These are phyloP conservation scores for Trichomonas gallinae DNA, from an alignment of 208 protist genomes.

Conservation along the genomic window DNA sequence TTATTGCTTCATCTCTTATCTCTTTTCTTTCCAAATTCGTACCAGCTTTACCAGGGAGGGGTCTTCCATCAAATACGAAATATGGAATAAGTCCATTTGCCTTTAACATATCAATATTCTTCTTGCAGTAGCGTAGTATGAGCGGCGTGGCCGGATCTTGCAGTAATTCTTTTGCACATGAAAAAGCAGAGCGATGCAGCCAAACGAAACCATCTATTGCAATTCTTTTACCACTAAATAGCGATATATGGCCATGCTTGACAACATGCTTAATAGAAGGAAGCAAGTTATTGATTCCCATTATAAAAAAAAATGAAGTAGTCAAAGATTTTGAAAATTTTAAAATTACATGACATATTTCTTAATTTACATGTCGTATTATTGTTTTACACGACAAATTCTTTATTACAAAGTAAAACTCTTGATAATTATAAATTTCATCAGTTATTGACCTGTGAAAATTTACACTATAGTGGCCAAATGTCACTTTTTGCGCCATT, in stretches of 20 bases:
- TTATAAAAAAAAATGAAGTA: not conserved
- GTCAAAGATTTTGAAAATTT: not conserved
- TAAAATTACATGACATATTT: too few relatives aligned
- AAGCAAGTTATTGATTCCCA: not conserved
- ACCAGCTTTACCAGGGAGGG: conserved; percentile 58
- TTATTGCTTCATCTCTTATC: conserved; percentile 34
- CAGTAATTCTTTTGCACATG: conserved; percentile 53
- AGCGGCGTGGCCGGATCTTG: conserved; percentile 31
- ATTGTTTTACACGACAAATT: too few relatives aligned
- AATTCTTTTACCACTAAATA: conserved; percentile 48
- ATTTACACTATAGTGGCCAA: too few relatives aligned
- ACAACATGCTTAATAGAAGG: not conserved
- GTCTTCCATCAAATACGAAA: conserved; percentile 73
- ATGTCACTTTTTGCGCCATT: too few relatives aligned
- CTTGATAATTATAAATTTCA: too few relatives aligned
- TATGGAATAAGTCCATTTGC: conserved; percentile 52
- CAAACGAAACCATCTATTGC: conserved; percentile 62
- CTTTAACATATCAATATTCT: conserved; percentile 52
- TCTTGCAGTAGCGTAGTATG: conserved; percentile 47
- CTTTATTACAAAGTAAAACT: too few relatives aligned
- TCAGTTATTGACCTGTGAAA: too few relatives aligned
- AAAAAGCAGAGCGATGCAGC: conserved; percentile 55
- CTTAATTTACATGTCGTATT: too few relatives aligned
- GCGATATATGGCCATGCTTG: conserved; percentile 29
- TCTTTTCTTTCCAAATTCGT: conserved; percentile 38